Conservation (phyloP, 164 flowering plant species). For the Litsea cubeba region DNA sequence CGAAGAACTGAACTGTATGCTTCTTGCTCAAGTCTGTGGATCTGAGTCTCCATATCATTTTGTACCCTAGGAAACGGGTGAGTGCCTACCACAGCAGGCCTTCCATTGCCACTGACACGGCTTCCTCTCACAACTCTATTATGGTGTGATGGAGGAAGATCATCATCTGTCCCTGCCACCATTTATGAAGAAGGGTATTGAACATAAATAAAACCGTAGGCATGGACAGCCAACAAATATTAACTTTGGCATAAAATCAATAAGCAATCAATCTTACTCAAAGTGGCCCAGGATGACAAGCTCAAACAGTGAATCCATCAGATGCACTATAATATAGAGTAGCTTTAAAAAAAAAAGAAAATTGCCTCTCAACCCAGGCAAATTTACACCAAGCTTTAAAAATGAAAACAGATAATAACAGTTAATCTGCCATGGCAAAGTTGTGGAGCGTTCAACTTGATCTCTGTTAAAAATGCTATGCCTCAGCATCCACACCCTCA, state of each 20-base stretch:
- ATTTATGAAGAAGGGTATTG: conserved; percentile 4
- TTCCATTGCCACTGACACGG: conserved; percentile 65
- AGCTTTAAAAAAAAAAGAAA: not conserved
- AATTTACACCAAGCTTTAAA: too few species aligned
- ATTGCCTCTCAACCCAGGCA: not conserved
- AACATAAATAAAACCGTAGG: conserved; percentile 5
- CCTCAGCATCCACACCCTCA: too few species aligned
- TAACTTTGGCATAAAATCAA: not conserved
- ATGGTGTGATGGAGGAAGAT: conserved; percentile 81
- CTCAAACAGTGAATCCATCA: not conserved
- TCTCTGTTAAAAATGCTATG: too few species aligned
- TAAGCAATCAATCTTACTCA: not conserved
- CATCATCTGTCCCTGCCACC: conserved; percentile 66
- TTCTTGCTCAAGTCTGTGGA: conserved; percentile 82
- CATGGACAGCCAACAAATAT: not conserved
- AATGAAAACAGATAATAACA: too few species aligned
- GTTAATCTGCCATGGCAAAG: too few species aligned
- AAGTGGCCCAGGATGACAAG: conserved; percentile 1
- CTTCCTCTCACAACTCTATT: conserved; percentile 66
- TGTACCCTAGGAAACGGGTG: conserved; percentile 40
- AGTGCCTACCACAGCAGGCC: conserved; percentile 49
- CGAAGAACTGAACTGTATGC: conserved; percentile 80
- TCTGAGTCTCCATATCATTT: conserved; percentile 69
- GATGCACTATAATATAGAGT: not conserved
- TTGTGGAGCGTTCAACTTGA: too few species aligned